phyloP scores from a whole-genome alignment of 495 filamentous ascomycete genomes.

The Penicillium diatomitis region DNA sequence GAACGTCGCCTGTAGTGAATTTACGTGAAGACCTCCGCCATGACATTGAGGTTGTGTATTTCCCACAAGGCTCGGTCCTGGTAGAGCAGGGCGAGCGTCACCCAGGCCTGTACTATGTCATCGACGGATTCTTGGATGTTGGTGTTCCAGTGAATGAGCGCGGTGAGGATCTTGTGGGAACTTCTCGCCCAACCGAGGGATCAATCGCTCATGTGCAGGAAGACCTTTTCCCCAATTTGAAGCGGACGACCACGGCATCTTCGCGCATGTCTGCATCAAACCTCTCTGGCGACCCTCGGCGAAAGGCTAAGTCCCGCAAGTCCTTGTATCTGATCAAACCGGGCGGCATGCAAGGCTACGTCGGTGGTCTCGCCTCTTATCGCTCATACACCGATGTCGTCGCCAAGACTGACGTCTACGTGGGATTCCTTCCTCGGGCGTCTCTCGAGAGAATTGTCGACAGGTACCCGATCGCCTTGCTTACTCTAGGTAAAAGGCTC shows the following conservation, averaged over 20 bases:
- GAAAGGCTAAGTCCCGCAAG: constrained; percentile 46
- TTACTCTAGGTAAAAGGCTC: constrained; percentile 91
- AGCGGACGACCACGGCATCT: constrained; percentile 38
- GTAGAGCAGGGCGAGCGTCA: constrained; percentile 95
- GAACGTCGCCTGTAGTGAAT: constrained; percentile 47
- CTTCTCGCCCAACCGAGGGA: constrained; percentile 15
- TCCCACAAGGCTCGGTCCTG: constrained; percentile 88
- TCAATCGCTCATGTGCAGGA: constrained; percentile 22
- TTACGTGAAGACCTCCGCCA: constrained; percentile 66
- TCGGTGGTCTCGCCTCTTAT: constrained; percentile 88
- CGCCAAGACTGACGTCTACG: constrained; percentile 97
- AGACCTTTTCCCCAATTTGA: constrained; percentile 40
- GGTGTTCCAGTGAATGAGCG: constrained; percentile 58
- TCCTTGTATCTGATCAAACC: constrained; percentile 92
- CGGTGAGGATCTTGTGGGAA: constrained; percentile 33
- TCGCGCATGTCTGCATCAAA: constrained; percentile 29
- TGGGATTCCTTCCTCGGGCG: constrained; percentile 81
- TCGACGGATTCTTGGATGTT: constrained; percentile 94
- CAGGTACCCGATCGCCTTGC: constrained; percentile 77
- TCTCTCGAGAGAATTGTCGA: constrained; percentile 90
- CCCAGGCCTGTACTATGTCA: constrained; percentile 93
- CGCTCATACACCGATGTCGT: constrained; percentile 94
- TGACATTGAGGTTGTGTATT: constrained; percentile 97
- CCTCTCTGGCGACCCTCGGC: constrained; percentile 31
- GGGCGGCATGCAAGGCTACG: constrained; percentile 87